These are phyloP conservation scores for Sclerotinia glacialis DNA, from an alignment of 2,329 filamentous ascomycete genomes.

Conservation along the genomic window DNA sequence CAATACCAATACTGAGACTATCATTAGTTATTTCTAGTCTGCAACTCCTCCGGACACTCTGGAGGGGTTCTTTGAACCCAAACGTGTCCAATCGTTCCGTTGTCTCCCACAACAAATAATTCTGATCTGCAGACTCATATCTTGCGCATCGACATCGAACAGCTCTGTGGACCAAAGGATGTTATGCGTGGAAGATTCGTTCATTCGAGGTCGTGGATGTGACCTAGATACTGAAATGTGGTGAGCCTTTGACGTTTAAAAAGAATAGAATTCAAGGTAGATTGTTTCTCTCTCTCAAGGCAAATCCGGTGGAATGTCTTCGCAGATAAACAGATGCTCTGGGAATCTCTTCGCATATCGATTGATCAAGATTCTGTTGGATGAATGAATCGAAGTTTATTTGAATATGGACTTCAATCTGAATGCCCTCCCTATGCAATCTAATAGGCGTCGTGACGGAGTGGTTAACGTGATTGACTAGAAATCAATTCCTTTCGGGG, in stretches of 20 bases:
- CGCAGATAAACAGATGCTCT: not conserved
- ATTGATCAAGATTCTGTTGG: not conserved
- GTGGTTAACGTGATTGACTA: constrained; percentile 21
- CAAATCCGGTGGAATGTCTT: not conserved
- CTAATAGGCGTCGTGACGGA: constrained; percentile 9
- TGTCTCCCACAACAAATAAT: not conserved
- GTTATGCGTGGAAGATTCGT: not conserved
- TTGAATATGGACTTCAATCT: too few species aligned
- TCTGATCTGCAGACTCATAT: not conserved
- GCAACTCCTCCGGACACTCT: not conserved
- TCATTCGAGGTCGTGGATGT: not conserved
- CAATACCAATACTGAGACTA: not conserved
- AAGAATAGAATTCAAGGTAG: not conserved
- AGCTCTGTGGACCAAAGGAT: not conserved
- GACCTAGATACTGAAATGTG: too few species aligned
- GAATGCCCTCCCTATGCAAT: rapidly evolving
- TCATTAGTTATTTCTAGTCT: not conserved
- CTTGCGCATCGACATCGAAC: not conserved
- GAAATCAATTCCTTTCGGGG: constrained; percentile 21
- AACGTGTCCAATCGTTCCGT: not conserved
- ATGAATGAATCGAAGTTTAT: not conserved
- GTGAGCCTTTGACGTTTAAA: not conserved
- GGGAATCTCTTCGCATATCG: not conserved
- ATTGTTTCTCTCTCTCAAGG: too few species aligned
- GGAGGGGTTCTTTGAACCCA: too few species aligned